These are phyloP conservation scores for Puya raimondii DNA, from an alignment of 176 grass and related monocot species.

Conservation along the genomic window DNA sequence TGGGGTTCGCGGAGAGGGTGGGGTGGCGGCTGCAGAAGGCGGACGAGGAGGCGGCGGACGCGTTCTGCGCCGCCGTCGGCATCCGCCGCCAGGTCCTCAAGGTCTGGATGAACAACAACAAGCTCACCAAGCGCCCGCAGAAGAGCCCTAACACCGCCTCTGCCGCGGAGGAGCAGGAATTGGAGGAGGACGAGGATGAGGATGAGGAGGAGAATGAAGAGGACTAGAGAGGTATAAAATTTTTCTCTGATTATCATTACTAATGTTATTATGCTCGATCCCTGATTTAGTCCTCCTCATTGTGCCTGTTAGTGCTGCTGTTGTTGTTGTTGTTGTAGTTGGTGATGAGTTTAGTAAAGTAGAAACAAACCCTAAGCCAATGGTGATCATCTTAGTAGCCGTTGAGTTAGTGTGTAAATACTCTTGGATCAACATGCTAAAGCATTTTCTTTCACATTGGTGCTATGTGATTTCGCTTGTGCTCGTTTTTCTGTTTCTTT, in stretches of 20 bases:
- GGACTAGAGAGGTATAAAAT: background rate
- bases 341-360: too few relatives aligned
- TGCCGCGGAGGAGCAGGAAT: background rate
- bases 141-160: background rate
- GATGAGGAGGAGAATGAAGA: background rate
- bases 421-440: too few relatives aligned
- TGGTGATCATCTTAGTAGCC: too few relatives aligned
- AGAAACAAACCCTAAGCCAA: too few relatives aligned
- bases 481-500: too few relatives aligned
- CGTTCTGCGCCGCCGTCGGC: constrained; percentile 62
- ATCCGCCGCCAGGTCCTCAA: constrained; percentile 80
- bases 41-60: constrained; percentile 43
- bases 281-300: background rate
- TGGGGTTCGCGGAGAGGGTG: constrained; percentile 65
- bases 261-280: background rate
- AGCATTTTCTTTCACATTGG: too few relatives aligned
- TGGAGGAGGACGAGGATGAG: background rate
- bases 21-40: constrained; percentile 85
- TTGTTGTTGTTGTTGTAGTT: too few relatives aligned
- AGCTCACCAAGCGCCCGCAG: constrained; percentile 42
- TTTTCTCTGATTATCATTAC: background rate
- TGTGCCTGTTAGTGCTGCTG: background rate
- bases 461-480: too few relatives aligned
- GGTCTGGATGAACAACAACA: constrained; percentile 99
- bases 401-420: too few relatives aligned